These are phyloP conservation scores for Trypanosomatidae sp. DNA, from an alignment of 208 protist species.

Conservation along the genomic window DNA sequence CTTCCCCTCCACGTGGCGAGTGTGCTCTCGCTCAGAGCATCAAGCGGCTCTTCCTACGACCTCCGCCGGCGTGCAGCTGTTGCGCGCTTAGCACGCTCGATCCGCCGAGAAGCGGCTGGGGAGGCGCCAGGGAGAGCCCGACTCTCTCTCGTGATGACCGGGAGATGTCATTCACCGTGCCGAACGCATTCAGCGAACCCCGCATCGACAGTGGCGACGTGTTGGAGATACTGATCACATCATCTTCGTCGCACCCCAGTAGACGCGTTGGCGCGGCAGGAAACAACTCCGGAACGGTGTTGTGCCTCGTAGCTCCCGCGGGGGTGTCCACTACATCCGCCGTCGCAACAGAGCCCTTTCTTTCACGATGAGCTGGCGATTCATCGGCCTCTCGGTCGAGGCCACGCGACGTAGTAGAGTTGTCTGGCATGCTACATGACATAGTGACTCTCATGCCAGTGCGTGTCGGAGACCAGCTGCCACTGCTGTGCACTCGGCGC, in stretches of 20 bases:
- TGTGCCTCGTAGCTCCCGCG: not conserved
- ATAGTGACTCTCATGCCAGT: conserved; percentile 1
- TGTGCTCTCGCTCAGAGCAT: conserved; percentile 8
- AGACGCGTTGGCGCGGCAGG: not conserved
- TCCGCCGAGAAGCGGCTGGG: conserved; percentile 23
- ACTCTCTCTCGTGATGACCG: not conserved
- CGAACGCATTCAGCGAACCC: not conserved
- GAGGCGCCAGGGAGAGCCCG: not conserved
- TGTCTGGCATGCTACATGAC: not conserved
- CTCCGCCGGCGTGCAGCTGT: conserved; percentile 1
- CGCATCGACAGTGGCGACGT: not conserved
- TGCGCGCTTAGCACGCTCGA: conserved; percentile 8
- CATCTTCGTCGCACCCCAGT: not conserved
- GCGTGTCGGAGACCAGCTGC: not conserved
- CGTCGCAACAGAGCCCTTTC: no score
- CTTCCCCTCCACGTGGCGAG: not conserved
- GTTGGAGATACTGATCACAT: not conserved
- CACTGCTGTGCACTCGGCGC: not conserved
- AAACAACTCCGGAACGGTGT: not conserved
- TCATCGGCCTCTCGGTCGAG: not conserved
- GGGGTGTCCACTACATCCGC: not conserved
- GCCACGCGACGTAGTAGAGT: not conserved
- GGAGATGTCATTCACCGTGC: not conserved
- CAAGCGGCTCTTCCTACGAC: conserved; percentile 35
- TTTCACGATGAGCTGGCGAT: not conserved